Evolutionary conservation across 2,329 filamentous ascomycete genomes (phyloP), one percentile per base, ranked within the genome.

Genomic region (Tolypocladium sp.): DNA sequence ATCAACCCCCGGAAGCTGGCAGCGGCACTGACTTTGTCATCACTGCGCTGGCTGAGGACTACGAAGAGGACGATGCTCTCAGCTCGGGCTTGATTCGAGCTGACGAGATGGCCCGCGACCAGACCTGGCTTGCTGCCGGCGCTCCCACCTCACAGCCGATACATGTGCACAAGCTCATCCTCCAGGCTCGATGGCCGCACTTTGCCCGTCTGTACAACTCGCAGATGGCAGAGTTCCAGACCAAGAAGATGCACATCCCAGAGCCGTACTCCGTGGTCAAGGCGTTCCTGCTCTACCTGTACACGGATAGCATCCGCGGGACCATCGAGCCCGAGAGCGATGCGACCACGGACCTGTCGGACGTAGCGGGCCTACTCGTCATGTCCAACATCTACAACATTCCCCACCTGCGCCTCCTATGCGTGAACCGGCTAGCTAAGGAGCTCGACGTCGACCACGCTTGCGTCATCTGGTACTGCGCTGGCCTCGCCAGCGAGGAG

Each of bases 311-410:
- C 65, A 97, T 99, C 65, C 79, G 85, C 64, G 75, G 78, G 49
- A 73, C 75, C 6, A 71, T 73, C 2, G 77, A 80, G 33, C 73
- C 76, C n/a, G 76, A 79, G 54, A 78, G 91, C 54, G 85, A 86
- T 60, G 89, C 92, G 41, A 91, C 94, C 76, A 83, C 84, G 0
- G 82, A 88, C 55, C 83, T 97, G 25, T 85, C 87, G 37, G 92
- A 97, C 66, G 92, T 97, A 17, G 93, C 94, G 0, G 93, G 94
- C 10, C 85, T 99, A 73, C 82, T 99, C 3, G 93, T 99, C 63
- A 95, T 99, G 90, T 92, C 92, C 51, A 97, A 97, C 72, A 90
- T 97, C 54, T 99, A 99, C 76, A 93, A 97, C 70, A 95, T 99
- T 77, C 92, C 92, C 1, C 91, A 94, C 65, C 84, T 99, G 30